phyloP scores from a whole-genome alignment of 1,284 basidiomycete species.

The Ustilago trichophora region DNA sequence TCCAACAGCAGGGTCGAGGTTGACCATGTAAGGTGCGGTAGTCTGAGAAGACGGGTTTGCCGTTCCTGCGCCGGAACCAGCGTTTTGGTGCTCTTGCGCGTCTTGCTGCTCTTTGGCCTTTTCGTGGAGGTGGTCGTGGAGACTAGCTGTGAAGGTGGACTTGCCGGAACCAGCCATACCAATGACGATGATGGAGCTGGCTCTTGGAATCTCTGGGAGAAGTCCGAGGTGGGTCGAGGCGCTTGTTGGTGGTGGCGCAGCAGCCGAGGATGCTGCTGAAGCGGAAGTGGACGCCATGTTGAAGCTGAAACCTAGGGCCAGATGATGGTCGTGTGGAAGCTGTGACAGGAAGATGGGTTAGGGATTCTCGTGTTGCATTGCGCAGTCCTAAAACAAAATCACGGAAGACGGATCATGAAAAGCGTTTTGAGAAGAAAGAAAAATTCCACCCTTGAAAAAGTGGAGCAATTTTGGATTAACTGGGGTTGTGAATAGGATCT shows the following conservation, averaged over 20 bases:
- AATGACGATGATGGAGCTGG: conserved; percentile 64
- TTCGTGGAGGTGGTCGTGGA: conserved; percentile 49
- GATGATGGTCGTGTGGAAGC: background rate
- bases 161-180: conserved; percentile 96
- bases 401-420: conserved; percentile 15
- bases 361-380: background rate
- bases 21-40: conserved; percentile 86
- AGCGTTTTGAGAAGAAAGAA: conserved; percentile 4
- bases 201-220: conserved; percentile 56
- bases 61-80: conserved; percentile 1
- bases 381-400: background rate
- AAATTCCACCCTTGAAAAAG: conserved; percentile 6
- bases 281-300: conserved; percentile 22
- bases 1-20: conserved; percentile 94
- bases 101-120: conserved; percentile 31
- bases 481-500: background rate
- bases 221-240: conserved; percentile 29
- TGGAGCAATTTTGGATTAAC: conserved; percentile 14
- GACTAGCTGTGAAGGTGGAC: conserved; percentile 84
- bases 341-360: too few relatives aligned
- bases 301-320: background rate
- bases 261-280: background rate
- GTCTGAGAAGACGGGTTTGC: conserved; percentile 64
- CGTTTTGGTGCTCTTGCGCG: conserved; percentile 1
- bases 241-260: conserved; percentile 13